Evolutionary conservation across 371 early-diverging fungal genomes (phyloP), one percentile per base, ranked within the genome.

Genomic region (Mortierella polycephala): DNA sequence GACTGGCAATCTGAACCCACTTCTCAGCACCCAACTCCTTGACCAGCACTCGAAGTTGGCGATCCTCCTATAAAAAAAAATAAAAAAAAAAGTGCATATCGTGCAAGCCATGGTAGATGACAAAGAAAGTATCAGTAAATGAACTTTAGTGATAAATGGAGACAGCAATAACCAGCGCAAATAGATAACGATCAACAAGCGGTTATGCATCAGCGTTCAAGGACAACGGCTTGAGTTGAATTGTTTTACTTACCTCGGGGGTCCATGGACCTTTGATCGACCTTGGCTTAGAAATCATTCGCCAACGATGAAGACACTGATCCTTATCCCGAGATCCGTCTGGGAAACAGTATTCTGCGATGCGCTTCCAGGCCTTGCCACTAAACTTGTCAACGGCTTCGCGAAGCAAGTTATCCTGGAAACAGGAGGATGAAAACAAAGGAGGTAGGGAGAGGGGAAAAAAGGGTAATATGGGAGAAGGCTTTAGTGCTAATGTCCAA

Each of bases 211-310:
- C 30, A 30, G 30, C 30, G 30, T 30, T 2, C 30, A 30, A 30
- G 30, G 4, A 30, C 30, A 30, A 4, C 30, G 30, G 30, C 30
- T 30, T 30, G 4, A 4, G 1, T 30, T 30, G 30, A 30, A 1
- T 47, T n/a, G n/a, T 47, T 46, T n/a, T 10, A 37, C 51, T 18
- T 60, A 72, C 79, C 72, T 82, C 82, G 9, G 82, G 71, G 21
- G 82, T 82, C 82, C 82, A 82, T 3, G 77, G 82, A 21, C 82
- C 82, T 60, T 82, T 82, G 57, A 82, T 71, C 11, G 80, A 82
- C 53, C 71, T 61, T 4, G 80, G 74, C 44, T 79, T 82, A 30
- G 74, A 77, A 52, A 76, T 72, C 73, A 77, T 72, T 57, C 74
- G 57, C 74, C 77, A 81, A 51, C 77, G 79, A 59, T 76, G 69